Percentiles rank a stretch among this genome's conserved stretches.
Evolutionary conservation across 495 filamentous ascomycete species (phyloP).

Genomic region (Aspergillus nanangensis): DNA sequence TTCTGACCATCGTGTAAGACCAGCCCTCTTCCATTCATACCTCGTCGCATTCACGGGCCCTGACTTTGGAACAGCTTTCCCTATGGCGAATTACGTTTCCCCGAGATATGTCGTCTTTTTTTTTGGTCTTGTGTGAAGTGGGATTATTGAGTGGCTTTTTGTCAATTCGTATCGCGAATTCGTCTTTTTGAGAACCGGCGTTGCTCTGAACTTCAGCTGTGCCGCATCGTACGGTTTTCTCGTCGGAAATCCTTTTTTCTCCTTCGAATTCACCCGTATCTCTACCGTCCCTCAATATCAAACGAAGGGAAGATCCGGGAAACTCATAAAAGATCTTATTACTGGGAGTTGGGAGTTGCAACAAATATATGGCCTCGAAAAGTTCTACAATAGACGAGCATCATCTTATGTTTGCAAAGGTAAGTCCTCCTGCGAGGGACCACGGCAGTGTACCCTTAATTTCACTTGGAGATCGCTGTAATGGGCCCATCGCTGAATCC

Average conservation of each 20-base stretch:
- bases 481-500: conserved; percentile 31
- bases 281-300: conserved; percentile 6
- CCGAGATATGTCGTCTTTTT: conserved; percentile 48
- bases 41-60: conserved; percentile 5
- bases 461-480: conserved; percentile 34
- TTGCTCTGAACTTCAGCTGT: conserved; percentile 20
- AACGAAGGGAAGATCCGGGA: conserved; percentile 2
- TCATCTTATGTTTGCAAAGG: conserved; percentile 45
- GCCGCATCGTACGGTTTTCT: conserved; percentile 5
- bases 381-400: conserved; percentile 24
- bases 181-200: conserved; percentile 16
- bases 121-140: conserved; percentile 47
- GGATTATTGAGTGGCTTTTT: conserved; percentile 37
- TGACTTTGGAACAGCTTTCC: conserved; percentile 30
- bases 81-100: conserved; percentile 49
- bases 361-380: conserved; percentile 33
- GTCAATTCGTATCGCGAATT: conserved; percentile 31
- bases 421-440: conserved; percentile 17
- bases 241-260: conserved; percentile 16
- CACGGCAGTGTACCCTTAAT: conserved; percentile 1
- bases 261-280: conserved; percentile 15
- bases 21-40: conserved; percentile 12
- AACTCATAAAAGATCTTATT: conserved; percentile 6
- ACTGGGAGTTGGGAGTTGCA: conserved; percentile 6
- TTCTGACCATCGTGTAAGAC: conserved; percentile 26